phyloP scores from a whole-genome alignment of 73 alveolate species.

The Paramecium sonneborni region DNA sequence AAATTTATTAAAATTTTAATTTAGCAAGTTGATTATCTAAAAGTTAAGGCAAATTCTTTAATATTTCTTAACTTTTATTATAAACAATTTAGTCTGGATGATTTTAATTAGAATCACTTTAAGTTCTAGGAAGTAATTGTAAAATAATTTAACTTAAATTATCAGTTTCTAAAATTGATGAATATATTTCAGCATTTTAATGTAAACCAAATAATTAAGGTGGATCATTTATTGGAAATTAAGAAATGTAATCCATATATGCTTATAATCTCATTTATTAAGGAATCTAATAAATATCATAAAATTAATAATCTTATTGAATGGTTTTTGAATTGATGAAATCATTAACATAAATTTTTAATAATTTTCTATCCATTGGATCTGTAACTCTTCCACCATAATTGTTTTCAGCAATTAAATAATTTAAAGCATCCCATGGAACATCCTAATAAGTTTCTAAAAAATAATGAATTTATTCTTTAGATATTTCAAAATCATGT shows the following conservation, averaged over 20 bases:
- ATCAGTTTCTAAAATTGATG: constrained; percentile 94
- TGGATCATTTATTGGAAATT: constrained; percentile 87
- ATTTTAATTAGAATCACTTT: background rate
- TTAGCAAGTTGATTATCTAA: constrained; percentile 72
- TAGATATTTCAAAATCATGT: constrained; percentile 93
- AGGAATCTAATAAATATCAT: constrained; percentile 71
- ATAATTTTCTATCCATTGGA: constrained; percentile 91
- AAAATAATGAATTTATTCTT: constrained; percentile 83
- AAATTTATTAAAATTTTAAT: constrained; percentile 69
- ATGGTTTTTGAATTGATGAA: constrained; percentile 86
- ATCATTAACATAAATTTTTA: constrained; percentile 84
- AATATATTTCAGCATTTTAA: constrained; percentile 96
- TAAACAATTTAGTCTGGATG: constrained; percentile 16
- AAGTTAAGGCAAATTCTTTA: constrained; percentile 41
- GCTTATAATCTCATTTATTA: constrained; percentile 68
- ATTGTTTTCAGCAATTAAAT: constrained; percentile 91
- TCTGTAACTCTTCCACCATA: constrained; percentile 99
- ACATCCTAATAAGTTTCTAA: constrained; percentile 91
- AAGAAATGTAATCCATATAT: constrained; percentile 82
- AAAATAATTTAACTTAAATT: constrained; percentile 80
- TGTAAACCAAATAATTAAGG: constrained; percentile 98
- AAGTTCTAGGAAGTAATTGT: constrained; percentile 85
- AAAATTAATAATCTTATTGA: constrained; percentile 72
- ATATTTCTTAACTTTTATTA: background rate
- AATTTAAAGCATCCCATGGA: constrained; percentile 91